Percentiles rank a stretch among this genome's conserved stretches.
Evolutionary conservation across 139 green algal species (phyloP).

Genomic region (Axilococcus clingmanii): DNA sequence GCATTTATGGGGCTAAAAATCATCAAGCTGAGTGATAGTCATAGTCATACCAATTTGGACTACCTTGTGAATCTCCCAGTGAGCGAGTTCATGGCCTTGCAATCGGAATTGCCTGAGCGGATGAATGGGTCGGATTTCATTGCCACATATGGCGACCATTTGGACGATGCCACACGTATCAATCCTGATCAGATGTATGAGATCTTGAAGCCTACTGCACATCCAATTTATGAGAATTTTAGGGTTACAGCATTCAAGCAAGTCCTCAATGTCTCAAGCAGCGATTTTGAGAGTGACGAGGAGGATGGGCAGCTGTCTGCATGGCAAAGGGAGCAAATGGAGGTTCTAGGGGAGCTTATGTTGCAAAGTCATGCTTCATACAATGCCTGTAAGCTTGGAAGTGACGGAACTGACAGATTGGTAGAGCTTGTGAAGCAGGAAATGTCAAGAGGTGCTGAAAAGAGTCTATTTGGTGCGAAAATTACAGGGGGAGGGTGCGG

Average conservation of each 20-base stretch:
- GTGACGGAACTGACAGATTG: slow-evolving; percentile 48
- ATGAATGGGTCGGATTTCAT: slow-evolving; percentile 66
- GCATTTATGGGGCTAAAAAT: slow-evolving; percentile 84
- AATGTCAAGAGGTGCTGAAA: slow-evolving; percentile 1
- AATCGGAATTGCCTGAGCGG: slow-evolving; percentile 42
- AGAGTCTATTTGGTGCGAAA: slow-evolving; percentile 77
- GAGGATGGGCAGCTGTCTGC: not conserved
- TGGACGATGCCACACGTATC: slow-evolving; percentile 58
- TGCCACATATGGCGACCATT: slow-evolving; percentile 42
- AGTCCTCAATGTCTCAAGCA: slow-evolving; percentile 20
- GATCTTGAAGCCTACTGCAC: slow-evolving; percentile 46
- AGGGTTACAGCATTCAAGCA: slow-evolving; percentile 59
- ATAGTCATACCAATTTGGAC: slow-evolving; percentile 11
- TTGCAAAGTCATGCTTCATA: slow-evolving; percentile 69
- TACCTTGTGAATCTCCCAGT: slow-evolving; percentile 56
- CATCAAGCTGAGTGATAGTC: not conserved
- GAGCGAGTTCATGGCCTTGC: slow-evolving; percentile 39
- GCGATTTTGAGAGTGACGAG: not conserved
- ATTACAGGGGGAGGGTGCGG: slow-evolving; percentile 89
- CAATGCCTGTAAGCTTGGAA: slow-evolving; percentile 52
- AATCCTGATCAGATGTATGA: slow-evolving; percentile 35
- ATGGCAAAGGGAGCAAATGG: slow-evolving; percentile 16
- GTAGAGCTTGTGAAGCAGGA: slow-evolving; percentile 52
- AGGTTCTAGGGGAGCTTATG: slow-evolving; percentile 86
- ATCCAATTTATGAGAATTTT: slow-evolving; percentile 78